These are phyloP conservation scores for Metarhizium guizhouense DNA, from an alignment of 2,329 filamentous ascomycete species.

Conservation along the genomic window DNA sequence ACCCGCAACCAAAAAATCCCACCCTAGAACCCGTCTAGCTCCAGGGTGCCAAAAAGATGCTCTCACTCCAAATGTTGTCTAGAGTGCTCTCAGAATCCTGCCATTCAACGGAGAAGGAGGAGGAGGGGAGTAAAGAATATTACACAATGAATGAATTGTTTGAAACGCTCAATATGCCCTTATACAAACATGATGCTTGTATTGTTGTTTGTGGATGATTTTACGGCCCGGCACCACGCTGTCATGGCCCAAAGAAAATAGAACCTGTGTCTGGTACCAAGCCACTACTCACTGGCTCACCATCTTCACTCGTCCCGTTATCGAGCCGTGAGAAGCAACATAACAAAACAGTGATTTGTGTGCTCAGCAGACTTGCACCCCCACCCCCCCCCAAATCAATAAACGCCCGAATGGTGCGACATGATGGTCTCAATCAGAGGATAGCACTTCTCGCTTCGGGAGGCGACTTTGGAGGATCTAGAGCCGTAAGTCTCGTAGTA, in stretches of 20 bases:
- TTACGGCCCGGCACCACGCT: not conserved
- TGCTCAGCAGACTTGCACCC: not conserved
- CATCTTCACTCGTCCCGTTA: not conserved
- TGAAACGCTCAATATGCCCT: slow-evolving; percentile 11
- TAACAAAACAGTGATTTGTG: not conserved
- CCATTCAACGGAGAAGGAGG: not conserved
- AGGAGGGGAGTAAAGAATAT: not conserved
- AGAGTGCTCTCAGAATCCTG: not conserved
- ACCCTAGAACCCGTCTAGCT: not conserved
- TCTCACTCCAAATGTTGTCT: slow-evolving; percentile 1
- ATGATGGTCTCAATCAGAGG: not conserved
- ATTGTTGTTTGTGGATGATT: not conserved
- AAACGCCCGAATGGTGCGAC: not conserved
- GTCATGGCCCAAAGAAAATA: not conserved
- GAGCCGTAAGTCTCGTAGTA: slow-evolving; percentile 76
- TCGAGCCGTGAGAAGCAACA: not conserved
- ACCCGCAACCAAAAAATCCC: not conserved
- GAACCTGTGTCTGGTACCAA: not conserved
- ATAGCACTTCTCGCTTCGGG: not conserved
- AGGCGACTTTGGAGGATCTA: slow-evolving; percentile 30
- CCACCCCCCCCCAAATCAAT: not conserved
- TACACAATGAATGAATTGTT: not conserved
- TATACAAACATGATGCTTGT: slow-evolving; percentile 11
- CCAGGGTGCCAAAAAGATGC: not conserved
- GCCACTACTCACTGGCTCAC: not conserved